Evolutionary conservation across 805 yeast genomes (phyloP).

Genomic region (Suhomyces sp.): DNA sequence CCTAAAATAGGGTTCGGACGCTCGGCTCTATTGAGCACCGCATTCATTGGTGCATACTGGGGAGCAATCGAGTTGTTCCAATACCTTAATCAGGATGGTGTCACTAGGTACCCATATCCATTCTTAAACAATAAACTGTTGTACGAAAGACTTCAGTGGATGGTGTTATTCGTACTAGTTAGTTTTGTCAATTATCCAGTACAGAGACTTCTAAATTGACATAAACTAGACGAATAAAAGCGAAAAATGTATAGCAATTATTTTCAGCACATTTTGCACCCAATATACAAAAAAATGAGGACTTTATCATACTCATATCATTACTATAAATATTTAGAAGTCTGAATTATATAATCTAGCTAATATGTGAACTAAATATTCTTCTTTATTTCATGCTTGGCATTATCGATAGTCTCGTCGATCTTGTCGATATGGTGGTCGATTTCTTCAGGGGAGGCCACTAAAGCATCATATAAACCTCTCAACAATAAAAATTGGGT

Average conservation of each 20-base stretch:
- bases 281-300: not conserved
- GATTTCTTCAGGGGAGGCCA: slow-evolving; percentile 6
- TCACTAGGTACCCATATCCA: slow-evolving; percentile 17
- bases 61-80: slow-evolving; percentile 13
- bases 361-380: not conserved
- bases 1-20: not conserved
- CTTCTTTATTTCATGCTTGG: not conserved
- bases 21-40: not conserved
- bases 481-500: slow-evolving; percentile 28
- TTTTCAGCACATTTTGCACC: not conserved
- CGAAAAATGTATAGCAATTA: not conserved
- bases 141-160: slow-evolving; percentile 8
- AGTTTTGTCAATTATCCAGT: slow-evolving; percentile 4
- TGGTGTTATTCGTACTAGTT: slow-evolving; percentile 5
- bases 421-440: slow-evolving; percentile 1
- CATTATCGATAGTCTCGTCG: not conserved
- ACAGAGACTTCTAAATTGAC: not conserved
- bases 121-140: slow-evolving; percentile 9
- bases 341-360: not conserved
- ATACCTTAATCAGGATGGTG: slow-evolving; percentile 2
- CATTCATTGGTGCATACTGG: slow-evolving; percentile 14
- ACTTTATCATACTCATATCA: too few species aligned
- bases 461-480: slow-evolving; percentile 21
- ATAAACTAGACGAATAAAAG: not conserved
- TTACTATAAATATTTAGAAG: too few species aligned